These are phyloP conservation scores for Oidium heveae DNA, from an alignment of 2,329 filamentous ascomycete genomes.

Conservation along the genomic window DNA sequence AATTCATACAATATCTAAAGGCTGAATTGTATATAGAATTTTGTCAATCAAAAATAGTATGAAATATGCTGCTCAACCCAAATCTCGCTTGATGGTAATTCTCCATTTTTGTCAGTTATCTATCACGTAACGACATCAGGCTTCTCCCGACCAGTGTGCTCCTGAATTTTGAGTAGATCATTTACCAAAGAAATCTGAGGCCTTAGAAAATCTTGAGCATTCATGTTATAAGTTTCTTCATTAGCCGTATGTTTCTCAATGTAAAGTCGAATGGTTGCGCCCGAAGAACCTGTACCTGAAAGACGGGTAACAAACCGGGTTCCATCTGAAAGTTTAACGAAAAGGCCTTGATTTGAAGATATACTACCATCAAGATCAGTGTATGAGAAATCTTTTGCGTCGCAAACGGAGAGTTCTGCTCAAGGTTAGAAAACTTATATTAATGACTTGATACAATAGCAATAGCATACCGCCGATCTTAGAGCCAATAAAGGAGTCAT, in stretches of 20 bases:
- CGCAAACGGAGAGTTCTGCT: slow-evolving; percentile 52
- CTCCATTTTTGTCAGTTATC: background rate
- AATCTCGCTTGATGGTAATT: slow-evolving; percentile 1
- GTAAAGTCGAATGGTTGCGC: slow-evolving; percentile 89
- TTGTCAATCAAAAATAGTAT: too few relatives aligned
- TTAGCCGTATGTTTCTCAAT: slow-evolving; percentile 87
- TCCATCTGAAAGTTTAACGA: slow-evolving; percentile 78
- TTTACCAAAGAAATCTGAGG: slow-evolving; percentile 71
- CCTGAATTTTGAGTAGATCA: slow-evolving; percentile 71
- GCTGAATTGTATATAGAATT: too few relatives aligned
- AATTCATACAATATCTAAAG: too few relatives aligned
- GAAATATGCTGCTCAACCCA: too few relatives aligned
- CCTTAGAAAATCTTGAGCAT: slow-evolving; percentile 84
- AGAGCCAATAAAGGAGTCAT: slow-evolving; percentile 54
- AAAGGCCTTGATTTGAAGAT: slow-evolving; percentile 86
- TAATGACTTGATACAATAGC: slow-evolving; percentile 6
- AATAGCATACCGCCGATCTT: slow-evolving; percentile 36
- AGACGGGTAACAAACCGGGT: slow-evolving; percentile 87
- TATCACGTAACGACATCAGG: slow-evolving; percentile 82
- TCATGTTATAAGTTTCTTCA: slow-evolving; percentile 47
- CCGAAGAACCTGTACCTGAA: slow-evolving; percentile 83
- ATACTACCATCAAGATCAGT: slow-evolving; percentile 96
- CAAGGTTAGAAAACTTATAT: slow-evolving; percentile 1
- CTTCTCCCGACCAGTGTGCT: slow-evolving; percentile 75
- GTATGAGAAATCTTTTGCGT: slow-evolving; percentile 93